These are phyloP conservation scores for Phragmites australis DNA, from an alignment of 176 grass and related monocot genomes.

Conservation along the genomic window DNA sequence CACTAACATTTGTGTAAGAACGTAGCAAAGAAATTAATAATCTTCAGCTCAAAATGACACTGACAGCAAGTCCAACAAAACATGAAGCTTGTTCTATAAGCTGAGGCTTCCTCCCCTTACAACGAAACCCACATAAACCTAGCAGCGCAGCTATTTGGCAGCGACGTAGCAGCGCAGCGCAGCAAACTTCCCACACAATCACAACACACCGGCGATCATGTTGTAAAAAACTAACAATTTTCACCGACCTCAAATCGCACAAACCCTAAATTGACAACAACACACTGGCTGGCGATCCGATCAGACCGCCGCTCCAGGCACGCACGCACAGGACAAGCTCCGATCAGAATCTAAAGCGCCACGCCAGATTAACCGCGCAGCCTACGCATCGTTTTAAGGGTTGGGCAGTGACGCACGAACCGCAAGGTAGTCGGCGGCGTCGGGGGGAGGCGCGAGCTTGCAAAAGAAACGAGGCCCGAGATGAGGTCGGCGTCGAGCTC, in stretches of 20 bases:
- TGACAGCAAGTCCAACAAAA: background rate
- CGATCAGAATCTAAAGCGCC: conserved; percentile 8
- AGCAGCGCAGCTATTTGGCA: background rate
- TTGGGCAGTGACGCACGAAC: conserved; percentile 40
- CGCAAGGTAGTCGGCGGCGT: conserved; percentile 84
- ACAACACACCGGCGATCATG: background rate
- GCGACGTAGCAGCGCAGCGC: background rate
- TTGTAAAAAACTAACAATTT: background rate
- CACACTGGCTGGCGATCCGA: background rate
- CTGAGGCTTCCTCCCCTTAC: background rate
- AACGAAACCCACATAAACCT: conserved; percentile 10
- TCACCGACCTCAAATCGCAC: background rate
- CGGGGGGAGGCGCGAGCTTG: conserved; percentile 83
- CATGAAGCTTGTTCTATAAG: background rate
- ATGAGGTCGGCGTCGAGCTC: conserved; percentile 83
- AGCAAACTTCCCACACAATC: background rate
- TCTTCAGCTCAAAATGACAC: background rate
- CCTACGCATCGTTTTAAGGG: background rate
- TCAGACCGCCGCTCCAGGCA: conserved; percentile 11
- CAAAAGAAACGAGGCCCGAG: conserved; percentile 95
- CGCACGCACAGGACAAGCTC: background rate
- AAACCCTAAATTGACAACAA: conserved; percentile 32
- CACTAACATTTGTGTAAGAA: background rate
- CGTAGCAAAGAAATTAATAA: background rate
- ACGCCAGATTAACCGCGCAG: background rate